phyloP scores from a whole-genome alignment of 1,284 basidiomycete species.

The Puccinia hordei region DNA sequence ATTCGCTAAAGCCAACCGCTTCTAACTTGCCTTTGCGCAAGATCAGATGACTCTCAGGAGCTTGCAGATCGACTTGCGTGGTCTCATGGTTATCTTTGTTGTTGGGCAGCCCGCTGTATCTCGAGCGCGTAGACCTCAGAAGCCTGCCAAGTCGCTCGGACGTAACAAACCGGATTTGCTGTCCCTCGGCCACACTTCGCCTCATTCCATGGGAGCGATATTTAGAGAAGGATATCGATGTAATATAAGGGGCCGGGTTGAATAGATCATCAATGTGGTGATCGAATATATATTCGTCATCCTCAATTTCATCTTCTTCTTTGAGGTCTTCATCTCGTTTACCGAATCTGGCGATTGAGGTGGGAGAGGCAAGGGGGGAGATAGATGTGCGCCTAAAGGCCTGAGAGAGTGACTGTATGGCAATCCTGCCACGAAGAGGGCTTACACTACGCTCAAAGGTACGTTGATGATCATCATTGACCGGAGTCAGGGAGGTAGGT shows the following conservation, averaged over 20 bases:
- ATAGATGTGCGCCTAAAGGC: slow-evolving; percentile 31
- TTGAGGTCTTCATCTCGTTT: background rate
- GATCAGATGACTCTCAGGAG: background rate
- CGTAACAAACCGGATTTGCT: slow-evolving; percentile 36
- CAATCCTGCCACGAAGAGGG: slow-evolving; percentile 27
- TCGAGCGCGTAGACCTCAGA: slow-evolving; percentile 32
- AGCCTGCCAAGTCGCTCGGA: slow-evolving; percentile 23
- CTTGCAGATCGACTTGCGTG: background rate
- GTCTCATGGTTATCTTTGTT: background rate
- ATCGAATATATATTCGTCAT: slow-evolving; percentile 47
- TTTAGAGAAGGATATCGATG: slow-evolving; percentile 37
- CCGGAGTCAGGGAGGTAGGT: background rate
- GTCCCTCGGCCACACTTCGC: slow-evolving; percentile 32
- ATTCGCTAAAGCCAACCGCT: slow-evolving; percentile 43
- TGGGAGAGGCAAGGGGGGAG: background rate
- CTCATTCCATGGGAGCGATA: slow-evolving; percentile 46
- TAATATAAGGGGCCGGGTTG: slow-evolving; percentile 43
- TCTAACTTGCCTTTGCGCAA: slow-evolving; percentile 38
- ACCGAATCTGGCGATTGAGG: background rate
- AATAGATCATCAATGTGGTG: slow-evolving; percentile 30
- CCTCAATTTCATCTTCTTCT: slow-evolving; percentile 18
- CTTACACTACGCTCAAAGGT: slow-evolving; percentile 27
- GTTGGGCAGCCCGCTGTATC: slow-evolving; percentile 1
- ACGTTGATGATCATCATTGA: background rate
- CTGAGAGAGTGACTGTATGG: slow-evolving; percentile 27